These are phyloP conservation scores for Nannochloropsis gaditana DNA, from an alignment of 108 stramenopile genomes.

Conservation along the genomic window DNA sequence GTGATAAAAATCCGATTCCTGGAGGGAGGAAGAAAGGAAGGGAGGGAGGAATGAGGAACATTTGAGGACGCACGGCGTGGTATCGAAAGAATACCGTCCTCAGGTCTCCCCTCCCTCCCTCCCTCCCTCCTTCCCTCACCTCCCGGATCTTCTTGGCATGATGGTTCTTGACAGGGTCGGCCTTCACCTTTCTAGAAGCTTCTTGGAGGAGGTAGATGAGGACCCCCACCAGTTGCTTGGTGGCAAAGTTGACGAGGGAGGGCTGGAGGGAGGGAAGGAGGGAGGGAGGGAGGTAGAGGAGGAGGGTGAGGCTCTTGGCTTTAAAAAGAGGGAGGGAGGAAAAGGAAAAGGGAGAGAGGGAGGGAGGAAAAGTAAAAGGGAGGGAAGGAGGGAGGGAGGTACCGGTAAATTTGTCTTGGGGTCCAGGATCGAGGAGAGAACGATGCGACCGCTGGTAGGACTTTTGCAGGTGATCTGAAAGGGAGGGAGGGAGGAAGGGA, in stretches of 20 bases:
- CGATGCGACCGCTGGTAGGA: not conserved
- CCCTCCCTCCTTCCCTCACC: not conserved
- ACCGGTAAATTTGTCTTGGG: not conserved
- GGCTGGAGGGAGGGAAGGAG: not conserved
- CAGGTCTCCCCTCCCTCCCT: not conserved
- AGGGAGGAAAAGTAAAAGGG: not conserved
- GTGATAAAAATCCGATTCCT: not conserved
- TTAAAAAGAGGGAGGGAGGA: not conserved
- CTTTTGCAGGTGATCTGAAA: not conserved
- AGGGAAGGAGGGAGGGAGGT: not conserved
- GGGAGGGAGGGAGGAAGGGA: constrained; percentile 2
- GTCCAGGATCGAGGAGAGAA: not conserved
- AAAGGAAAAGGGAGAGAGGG: not conserved
- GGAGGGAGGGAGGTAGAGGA: not conserved
- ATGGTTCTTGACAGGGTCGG: not conserved
- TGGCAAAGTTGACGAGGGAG: not conserved
- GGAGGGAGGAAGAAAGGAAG: too few relatives aligned
- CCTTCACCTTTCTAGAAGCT: not conserved
- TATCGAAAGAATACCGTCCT: not conserved
- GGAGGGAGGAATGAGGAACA: too few relatives aligned
- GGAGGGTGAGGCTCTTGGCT: not conserved
- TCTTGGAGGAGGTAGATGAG: not conserved
- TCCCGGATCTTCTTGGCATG: not conserved
- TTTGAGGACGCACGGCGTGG: not conserved
- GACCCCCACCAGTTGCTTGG: not conserved